Percentiles rank a stretch among this genome's conserved stretches.
phyloP scores from a whole-genome alignment of 768 basidiomycete species.

The Neoboletus brunneissimus region DNA sequence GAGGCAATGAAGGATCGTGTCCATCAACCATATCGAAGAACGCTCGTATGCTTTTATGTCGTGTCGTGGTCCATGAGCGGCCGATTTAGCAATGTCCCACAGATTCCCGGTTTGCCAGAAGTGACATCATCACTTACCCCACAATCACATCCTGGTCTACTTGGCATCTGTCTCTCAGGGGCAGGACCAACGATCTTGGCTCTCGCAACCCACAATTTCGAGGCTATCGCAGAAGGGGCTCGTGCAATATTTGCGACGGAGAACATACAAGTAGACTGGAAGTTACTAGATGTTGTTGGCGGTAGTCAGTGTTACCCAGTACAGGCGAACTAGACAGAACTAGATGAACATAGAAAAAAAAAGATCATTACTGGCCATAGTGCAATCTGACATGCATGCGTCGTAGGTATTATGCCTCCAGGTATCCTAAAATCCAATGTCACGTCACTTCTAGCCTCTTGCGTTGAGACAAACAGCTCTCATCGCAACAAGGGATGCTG shows the following conservation, averaged over 20 bases:
- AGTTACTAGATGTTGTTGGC: slow-evolving; percentile 67
- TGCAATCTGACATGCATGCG: slow-evolving; percentile 17
- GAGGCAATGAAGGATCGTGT: slow-evolving; percentile 99
- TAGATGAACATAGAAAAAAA: slow-evolving; percentile 2
- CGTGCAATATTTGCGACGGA: slow-evolving; percentile 66
- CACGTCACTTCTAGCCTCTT: slow-evolving; percentile 44
- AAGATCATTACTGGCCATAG: slow-evolving; percentile 18
- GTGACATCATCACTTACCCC: slow-evolving; percentile 90
- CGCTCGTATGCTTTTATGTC: slow-evolving; percentile 54
- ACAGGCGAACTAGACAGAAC: slow-evolving; percentile 12
- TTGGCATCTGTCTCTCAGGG: slow-evolving; percentile 97
- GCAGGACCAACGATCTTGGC: slow-evolving; percentile 98
- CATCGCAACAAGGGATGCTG: slow-evolving; percentile 73
- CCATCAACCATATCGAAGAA: slow-evolving; percentile 93
- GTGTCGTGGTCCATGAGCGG: not conserved
- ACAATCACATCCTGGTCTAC: slow-evolving; percentile 83
- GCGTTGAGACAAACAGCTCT: slow-evolving; percentile 90
- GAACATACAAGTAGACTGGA: slow-evolving; percentile 86
- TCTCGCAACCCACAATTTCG: slow-evolving; percentile 82
- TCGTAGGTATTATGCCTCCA: slow-evolving; percentile 24
- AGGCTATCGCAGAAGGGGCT: slow-evolving; percentile 81
- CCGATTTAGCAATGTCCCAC: not conserved
- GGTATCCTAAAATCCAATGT: slow-evolving; percentile 22
- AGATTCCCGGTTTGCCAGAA: slow-evolving; percentile 96
- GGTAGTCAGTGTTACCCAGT: slow-evolving; percentile 33